These are phyloP conservation scores for Ophiocordyceps australis DNA, from an alignment of 2,329 filamentous ascomycete species.

Conservation along the genomic window DNA sequence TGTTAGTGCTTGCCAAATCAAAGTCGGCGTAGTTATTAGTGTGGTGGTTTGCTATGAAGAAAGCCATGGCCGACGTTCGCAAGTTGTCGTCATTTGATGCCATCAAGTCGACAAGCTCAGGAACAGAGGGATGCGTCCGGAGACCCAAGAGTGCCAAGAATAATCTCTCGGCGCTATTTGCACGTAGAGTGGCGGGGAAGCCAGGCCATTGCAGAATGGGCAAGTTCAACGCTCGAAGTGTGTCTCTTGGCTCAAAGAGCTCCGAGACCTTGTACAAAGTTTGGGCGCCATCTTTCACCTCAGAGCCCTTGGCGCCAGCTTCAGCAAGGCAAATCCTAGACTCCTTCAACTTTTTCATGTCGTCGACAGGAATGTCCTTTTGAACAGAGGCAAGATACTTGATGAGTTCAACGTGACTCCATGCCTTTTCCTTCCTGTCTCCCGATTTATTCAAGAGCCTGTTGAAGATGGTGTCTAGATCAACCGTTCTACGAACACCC, in stretches of 20 bases:
- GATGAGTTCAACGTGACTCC: conserved; percentile 89
- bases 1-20: conserved; percentile 33
- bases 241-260: conserved; percentile 62
- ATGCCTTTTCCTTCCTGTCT: conserved; percentile 40
- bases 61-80: conserved; percentile 55
- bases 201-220: conserved; percentile 73
- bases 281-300: conserved; percentile 29
- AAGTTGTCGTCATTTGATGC: conserved; percentile 37
- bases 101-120: conserved; percentile 66
- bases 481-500: conserved; percentile 88
- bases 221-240: conserved; percentile 50
- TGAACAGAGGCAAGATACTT: conserved; percentile 84
- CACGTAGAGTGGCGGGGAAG: conserved; percentile 39
- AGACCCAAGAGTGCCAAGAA: conserved; percentile 63
- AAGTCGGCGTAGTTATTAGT: conserved; percentile 56
- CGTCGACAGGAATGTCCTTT: conserved; percentile 69
- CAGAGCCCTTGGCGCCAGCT: conserved; percentile 33
- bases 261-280: conserved; percentile 56
- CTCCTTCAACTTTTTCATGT: conserved; percentile 60
- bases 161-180: conserved; percentile 50
- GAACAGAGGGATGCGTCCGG: conserved; percentile 48
- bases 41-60: conserved; percentile 68
- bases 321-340: conserved; percentile 75
- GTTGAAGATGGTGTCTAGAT: conserved; percentile 84
- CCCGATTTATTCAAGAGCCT: conserved; percentile 50